Base-by-base conservation (phyloP, 2,329 filamentous ascomycete genomes). In the Saccharata proteae region DNA sequence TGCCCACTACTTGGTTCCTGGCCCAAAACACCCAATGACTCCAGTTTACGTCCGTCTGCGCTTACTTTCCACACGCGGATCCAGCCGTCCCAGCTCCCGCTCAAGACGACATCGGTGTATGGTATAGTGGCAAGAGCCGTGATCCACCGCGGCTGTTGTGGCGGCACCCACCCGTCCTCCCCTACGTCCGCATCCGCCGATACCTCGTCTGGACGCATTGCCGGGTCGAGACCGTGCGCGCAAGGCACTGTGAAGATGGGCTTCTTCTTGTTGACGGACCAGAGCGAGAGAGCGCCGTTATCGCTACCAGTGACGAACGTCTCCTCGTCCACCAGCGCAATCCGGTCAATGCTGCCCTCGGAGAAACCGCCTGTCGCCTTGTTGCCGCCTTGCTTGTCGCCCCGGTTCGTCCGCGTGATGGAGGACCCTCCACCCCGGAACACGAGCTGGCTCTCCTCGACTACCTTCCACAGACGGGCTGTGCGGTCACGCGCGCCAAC, bases 211-310 rank as follows among this genome's bases (percentile, higher is more conserved):
- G 79, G 69, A 3, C 67, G 62, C 30, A 86, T 60, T 3, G 78
- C 64, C 3, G 77, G 72, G 37, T 94, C 85, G 30, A 92, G 62
- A 18, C 90, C 90, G 55, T 98, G 90, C 4, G 88, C 85, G 17
- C 82, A 65, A 2, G 78, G 70, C 26, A 90, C 61, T 3, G 82
- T 80, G 56, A 77, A 80, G 7, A 98, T 65, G 1, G 90, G 80
- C 58, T 96, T 96, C 69, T 98, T 98, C 64, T 93, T 93, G 51
- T 86, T 72, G 14, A 85, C 67, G 38, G 77, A 84, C 88, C 88
- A 96, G 9, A 96, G 69, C 1, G 77, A 78, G 30, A 98, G 65
- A 5, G 78, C 72, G 32, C 90, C 90, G 44, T 90, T 93, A 58
- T 98, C 88, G 36, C 81, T 82, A 14, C 88, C 90, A 0, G 90